Conservation (phyloP, 371 early-diverging fungal species). For the Quaeritorhiza haematococci region DNA sequence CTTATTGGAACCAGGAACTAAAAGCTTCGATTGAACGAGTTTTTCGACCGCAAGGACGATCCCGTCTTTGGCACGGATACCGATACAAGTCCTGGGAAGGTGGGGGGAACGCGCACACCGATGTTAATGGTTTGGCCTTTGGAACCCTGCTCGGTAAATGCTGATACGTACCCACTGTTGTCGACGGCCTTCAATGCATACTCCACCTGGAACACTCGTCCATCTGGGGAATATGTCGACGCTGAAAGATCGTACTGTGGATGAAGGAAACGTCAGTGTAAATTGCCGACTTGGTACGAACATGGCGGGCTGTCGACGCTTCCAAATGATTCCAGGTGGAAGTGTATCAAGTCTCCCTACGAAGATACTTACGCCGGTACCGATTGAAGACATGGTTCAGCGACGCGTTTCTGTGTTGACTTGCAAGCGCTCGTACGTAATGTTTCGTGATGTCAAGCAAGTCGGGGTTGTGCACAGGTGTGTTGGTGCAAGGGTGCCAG, state of each 20-base stretch:
- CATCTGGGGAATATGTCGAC: constrained; percentile 97
- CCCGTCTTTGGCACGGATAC: constrained; percentile 90
- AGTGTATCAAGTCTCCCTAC: background rate
- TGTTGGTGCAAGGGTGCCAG: no score
- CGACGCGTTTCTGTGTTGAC: no score
- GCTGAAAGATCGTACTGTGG: constrained; percentile 85
- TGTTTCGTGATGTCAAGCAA: no score
- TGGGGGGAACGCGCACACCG: background rate
- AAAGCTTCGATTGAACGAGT: constrained; percentile 87
- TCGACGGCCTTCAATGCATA: constrained; percentile 97
- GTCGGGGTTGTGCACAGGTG: no score
- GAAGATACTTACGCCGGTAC: constrained; percentile 56
- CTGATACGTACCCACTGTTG: constrained; percentile 79
- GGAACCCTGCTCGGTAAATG: background rate
- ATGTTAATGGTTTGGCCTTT: background rate
- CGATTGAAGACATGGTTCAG: constrained; percentile 63
- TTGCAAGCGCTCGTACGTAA: no score
- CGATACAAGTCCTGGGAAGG: constrained; percentile 79
- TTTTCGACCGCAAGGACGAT: constrained; percentile 95
- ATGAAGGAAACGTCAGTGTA: background rate
- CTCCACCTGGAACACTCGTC: constrained; percentile 97
- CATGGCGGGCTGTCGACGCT: background rate
- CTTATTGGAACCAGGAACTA: constrained; percentile 87
- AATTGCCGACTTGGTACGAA: no score
- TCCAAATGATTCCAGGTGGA: background rate